Conservation (phyloP, 73 alveolate genomes). For the Blepharisma japonicum region DNA sequence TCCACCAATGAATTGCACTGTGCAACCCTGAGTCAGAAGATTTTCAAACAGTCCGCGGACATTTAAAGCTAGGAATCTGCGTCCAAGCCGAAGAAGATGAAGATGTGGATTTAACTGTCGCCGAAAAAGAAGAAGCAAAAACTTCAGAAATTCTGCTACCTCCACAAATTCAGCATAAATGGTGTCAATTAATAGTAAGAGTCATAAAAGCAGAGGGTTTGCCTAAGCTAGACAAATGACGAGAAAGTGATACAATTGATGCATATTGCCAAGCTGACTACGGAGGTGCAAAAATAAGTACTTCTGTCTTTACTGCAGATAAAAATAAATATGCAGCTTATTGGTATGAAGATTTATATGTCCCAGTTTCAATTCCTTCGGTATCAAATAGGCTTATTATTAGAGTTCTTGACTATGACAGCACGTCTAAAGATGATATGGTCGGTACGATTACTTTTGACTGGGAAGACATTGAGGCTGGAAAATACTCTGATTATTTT, state of each 20-base stretch:
- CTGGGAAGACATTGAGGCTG: conserved; percentile 32
- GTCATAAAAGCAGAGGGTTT: conserved; percentile 71
- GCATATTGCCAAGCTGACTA: conserved; percentile 66
- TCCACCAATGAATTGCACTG: conserved; percentile 89
- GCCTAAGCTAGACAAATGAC: conserved; percentile 83
- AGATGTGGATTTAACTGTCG: conserved; percentile 40
- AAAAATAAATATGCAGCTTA: conserved; percentile 43
- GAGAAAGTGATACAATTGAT: conserved; percentile 57
- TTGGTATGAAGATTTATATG: conserved; percentile 50
- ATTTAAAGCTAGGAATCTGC: conserved; percentile 75
- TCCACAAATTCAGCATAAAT: conserved; percentile 72
- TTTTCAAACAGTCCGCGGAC: conserved; percentile 84
- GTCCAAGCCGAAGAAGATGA: conserved; percentile 78
- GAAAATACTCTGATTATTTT: conserved; percentile 36
- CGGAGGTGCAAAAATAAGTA: conserved; percentile 51
- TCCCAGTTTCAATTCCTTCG: conserved; percentile 57
- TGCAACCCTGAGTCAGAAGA: conserved; percentile 83
- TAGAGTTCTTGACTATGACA: conserved; percentile 54
- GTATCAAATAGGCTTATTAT: conserved; percentile 47
- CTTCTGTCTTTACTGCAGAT: conserved; percentile 55
- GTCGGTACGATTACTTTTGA: conserved; percentile 55
- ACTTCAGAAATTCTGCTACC: conserved; percentile 80
- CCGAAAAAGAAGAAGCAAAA: conserved; percentile 27
- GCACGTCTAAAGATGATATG: conserved; percentile 47
- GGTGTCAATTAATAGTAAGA: conserved; percentile 66